Evolutionary conservation across 2,329 filamentous ascomycete species (phyloP).

Genomic region (Fusarium sp.): DNA sequence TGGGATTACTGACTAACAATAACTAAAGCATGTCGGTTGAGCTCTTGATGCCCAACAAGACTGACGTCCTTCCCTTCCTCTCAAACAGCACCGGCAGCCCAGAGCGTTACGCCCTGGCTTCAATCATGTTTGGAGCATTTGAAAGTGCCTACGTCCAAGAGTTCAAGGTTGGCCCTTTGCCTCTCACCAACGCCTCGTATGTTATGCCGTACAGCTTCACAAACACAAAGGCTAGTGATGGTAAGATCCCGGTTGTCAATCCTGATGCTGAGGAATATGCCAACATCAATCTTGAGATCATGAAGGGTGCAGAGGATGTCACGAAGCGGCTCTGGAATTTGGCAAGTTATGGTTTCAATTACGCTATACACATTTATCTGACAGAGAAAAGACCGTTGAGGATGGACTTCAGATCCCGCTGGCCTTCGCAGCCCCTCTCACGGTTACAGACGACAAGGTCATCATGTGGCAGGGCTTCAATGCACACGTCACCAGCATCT

Average conservation of each 20-base stretch:
- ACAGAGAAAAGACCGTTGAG: neutral
- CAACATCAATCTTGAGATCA: neutral
- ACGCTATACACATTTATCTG: fast-evolving
- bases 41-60: slow-evolving; percentile 8
- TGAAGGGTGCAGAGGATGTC: neutral
- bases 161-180: neutral
- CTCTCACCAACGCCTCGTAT: neutral
- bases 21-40: neutral
- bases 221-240: neutral
- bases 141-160: neutral
- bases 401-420: neutral
- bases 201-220: neutral
- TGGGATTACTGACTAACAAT: fast-evolving
- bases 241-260: neutral
- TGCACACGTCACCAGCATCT: neutral
- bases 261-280: neutral
- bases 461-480: slow-evolving; percentile 12
- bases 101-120: neutral
- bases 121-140: neutral
- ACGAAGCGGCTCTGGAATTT: neutral
- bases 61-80: neutral
- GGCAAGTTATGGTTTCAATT: neutral
- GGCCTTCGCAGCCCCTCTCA: neutral
- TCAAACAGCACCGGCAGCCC: neutral
- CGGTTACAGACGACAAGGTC: neutral